Evolutionary conservation across 768 basidiomycete species (phyloP), one percentile per base, ranked within the genome.

Genomic region (Lactarius indigo): DNA sequence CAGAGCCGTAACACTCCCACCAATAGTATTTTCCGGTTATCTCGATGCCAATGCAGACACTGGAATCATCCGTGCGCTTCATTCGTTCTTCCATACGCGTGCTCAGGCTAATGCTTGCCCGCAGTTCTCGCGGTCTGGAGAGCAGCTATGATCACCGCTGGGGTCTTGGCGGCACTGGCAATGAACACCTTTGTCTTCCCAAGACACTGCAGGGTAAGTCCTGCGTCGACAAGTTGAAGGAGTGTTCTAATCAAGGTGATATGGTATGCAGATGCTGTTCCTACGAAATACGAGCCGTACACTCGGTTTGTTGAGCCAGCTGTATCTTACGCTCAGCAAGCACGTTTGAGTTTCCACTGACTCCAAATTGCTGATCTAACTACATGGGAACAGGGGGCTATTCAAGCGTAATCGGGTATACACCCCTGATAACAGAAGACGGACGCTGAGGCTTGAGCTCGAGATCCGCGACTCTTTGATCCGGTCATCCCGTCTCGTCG

Each of bases 171-270:
- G 17, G 83, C 82, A 5, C 70, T 84, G 10, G 47, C 77, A 31
- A 75, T 80, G 74, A 84, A 82, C 68, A 78, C 77, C 35, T 55
- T 83, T 6, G 63, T 84, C 8, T 84, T 81, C 66, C 83, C 82
- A 54, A 77, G 79, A 52, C 81, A 83, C 68, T 79, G 80, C 71
- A 75, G 82, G 59, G 82, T 82, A 70, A 23, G 35, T 76, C 65
- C 3, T 41, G 42, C 5, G 18, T 39, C 47, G 8, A 44, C 26
- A 2, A 30, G 1, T 31, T 50, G 18, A 18, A 54, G 12, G 10
- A 41, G 23, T 18, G 26, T 20, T 65, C 37, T 20, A 23, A 28
- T 58, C 66, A 13, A 15, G 54, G 28, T 33, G 28, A 26, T 13
- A 20, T 30, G 18, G 59, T 59, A 12, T 5, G 23, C 57, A 82